These are phyloP conservation scores for Zopfia rhizophila DNA, from an alignment of 2,329 filamentous ascomycete species.

Conservation along the genomic window DNA sequence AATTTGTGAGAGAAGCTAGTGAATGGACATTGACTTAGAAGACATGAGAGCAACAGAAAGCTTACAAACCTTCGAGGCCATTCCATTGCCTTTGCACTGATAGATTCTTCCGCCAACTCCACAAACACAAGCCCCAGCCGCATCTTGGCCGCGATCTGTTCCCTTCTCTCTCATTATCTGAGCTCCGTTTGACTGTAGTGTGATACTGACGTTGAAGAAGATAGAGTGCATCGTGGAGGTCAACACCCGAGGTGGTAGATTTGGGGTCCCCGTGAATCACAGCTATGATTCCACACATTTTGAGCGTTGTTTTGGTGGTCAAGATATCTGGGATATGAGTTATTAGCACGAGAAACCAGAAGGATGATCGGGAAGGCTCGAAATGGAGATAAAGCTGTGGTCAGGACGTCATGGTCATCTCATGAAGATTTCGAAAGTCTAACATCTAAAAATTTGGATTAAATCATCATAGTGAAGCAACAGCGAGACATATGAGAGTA, in stretches of 20 bases:
- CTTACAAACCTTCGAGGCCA: constrained; percentile 83
- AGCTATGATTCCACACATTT: constrained; percentile 63
- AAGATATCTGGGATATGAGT: no score
- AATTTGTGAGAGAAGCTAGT: no score
- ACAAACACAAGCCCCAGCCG: constrained; percentile 82
- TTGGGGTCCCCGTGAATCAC: constrained; percentile 58
- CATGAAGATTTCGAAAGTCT: constrained; percentile 51
- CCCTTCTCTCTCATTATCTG: not conserved
- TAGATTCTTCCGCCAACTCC: constrained; percentile 81
- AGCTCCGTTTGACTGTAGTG: no score
- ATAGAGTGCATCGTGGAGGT: constrained; percentile 56
- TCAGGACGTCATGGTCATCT: constrained; percentile 53
- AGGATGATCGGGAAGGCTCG: constrained; percentile 26
- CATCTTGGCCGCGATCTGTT: constrained; percentile 90
- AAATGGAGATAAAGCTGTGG: constrained; percentile 1
- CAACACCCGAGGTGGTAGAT: constrained; percentile 48
- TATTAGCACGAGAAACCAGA: constrained; percentile 24
- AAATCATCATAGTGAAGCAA: constrained; percentile 43
- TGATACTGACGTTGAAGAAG: constrained; percentile 50
- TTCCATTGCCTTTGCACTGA: constrained; percentile 90
- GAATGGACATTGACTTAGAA: no score
- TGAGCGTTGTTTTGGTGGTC: constrained; percentile 31
- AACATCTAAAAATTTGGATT: constrained; percentile 52
- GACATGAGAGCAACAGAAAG: no score
- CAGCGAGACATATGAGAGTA: not conserved